Conservation (phyloP, 164 flowering plant genomes). For the Sedum album region DNA sequence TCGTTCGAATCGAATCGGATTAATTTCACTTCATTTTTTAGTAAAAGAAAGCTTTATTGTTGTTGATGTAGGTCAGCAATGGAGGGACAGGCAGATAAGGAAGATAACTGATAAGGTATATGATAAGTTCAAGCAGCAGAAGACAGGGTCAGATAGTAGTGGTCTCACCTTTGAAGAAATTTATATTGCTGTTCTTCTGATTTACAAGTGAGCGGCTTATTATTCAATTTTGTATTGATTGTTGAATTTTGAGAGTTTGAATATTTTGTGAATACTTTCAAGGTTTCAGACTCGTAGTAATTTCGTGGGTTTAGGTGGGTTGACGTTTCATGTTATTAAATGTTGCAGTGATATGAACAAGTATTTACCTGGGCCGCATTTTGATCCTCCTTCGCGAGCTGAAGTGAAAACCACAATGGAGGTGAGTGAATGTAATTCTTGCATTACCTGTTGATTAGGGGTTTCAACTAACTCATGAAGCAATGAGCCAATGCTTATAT, state of each 20-base stretch:
- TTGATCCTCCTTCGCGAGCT: conserved; percentile 81
- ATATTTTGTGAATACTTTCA: background rate
- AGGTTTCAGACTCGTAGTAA: background rate
- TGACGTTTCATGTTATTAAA: background rate
- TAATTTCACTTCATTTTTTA: background rate
- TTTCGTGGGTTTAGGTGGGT: background rate
- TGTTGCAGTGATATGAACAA: conserved; percentile 72
- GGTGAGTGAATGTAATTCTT: conserved; percentile 28
- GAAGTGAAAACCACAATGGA: conserved; percentile 45
- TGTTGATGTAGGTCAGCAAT: conserved; percentile 55
- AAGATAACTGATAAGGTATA: conserved; percentile 60
- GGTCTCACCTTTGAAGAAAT: conserved; percentile 72
- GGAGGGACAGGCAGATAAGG: conserved; percentile 62
- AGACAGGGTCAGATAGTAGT: conserved; percentile 29
- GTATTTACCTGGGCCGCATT: conserved; percentile 83
- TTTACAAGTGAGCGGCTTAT: conserved; percentile 57
- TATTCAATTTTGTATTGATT: background rate
- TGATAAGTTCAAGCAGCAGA: conserved; percentile 47
- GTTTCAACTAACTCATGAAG: background rate
- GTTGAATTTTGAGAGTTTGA: background rate
- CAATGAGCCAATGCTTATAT: background rate
- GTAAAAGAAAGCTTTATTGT: background rate
- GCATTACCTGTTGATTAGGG: background rate
- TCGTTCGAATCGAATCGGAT: background rate
- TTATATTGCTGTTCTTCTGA: conserved; percentile 81